phyloP scores from a whole-genome alignment of 768 basidiomycete genomes.

The Leccinum pellstonianum region DNA sequence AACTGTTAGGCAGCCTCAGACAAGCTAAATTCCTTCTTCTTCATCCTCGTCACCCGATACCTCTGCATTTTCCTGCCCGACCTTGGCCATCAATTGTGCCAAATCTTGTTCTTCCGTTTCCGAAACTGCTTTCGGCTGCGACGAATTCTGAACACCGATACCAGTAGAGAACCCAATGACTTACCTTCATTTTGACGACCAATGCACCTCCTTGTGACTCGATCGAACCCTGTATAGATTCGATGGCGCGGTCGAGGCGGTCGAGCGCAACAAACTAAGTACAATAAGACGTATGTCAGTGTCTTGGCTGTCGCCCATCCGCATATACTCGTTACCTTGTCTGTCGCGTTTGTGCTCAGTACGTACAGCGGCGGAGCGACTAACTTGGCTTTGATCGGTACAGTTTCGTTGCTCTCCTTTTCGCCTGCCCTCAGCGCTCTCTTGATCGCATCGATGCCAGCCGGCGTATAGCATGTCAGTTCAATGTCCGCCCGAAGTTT shows the following conservation, averaged over 20 bases:
- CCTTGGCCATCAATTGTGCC: constrained; percentile 95
- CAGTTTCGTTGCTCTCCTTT: constrained; percentile 78
- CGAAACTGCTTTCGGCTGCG: constrained; percentile 93
- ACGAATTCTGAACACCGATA: background rate
- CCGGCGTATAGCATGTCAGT: constrained; percentile 92
- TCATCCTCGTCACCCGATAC: constrained; percentile 94
- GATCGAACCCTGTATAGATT: constrained; percentile 82
- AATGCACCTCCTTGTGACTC: constrained; percentile 82
- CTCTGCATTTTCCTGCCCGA: constrained; percentile 90
- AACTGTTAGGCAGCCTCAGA: background rate
- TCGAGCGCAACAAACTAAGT: constrained; percentile 83
- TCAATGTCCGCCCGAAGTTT: constrained; percentile 98
- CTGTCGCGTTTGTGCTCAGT: constrained; percentile 92
- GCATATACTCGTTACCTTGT: constrained; percentile 59
- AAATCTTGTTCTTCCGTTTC: constrained; percentile 98
- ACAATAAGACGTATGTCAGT: background rate
- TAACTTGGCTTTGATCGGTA: constrained; percentile 95
- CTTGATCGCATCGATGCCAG: constrained; percentile 96
- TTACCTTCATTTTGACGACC: constrained; percentile 94
- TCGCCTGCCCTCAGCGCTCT: constrained; percentile 89
- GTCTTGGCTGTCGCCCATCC: background rate
- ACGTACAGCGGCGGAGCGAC: constrained; percentile 97
- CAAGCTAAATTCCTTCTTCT: constrained; percentile 45
- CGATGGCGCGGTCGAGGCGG: constrained; percentile 89
- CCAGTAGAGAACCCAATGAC: background rate